A percentile compares a stretch with the other conserved stretches of the same genome.
Conservation (phyloP, 257 asterid species). For the Knoxia roxburghii region DNA sequence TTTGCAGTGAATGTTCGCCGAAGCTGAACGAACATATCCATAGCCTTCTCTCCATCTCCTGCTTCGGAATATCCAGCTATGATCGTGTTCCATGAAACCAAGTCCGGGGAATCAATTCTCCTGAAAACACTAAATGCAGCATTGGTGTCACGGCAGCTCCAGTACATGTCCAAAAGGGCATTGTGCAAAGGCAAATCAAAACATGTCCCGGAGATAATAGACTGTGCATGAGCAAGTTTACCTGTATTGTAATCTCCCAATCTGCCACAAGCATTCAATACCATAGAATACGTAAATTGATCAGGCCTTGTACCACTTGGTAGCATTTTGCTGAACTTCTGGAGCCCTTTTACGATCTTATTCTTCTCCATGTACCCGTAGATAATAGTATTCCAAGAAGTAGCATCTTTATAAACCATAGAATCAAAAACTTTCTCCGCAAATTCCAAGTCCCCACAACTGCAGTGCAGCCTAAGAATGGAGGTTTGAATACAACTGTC, state of each 20-base stretch:
- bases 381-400: slow-evolving; percentile 65
- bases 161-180: slow-evolving; percentile 73
- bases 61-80: slow-evolving; percentile 62
- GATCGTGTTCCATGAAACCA: slow-evolving; percentile 90
- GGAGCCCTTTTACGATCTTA: slow-evolving; percentile 36
- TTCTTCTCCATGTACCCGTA: slow-evolving; percentile 54
- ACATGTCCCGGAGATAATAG: slow-evolving; percentile 38
- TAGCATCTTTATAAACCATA: slow-evolving; percentile 50
- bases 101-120: slow-evolving; percentile 51
- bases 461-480: slow-evolving; percentile 62
- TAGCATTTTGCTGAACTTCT: slow-evolving; percentile 40
- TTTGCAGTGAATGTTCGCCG: slow-evolving; percentile 18
- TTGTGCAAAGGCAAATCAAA: slow-evolving; percentile 66
- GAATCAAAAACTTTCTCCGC: slow-evolving; percentile 43
- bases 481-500: slow-evolving; percentile 56
- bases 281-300: slow-evolving; percentile 62
- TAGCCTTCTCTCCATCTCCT: slow-evolving; percentile 54
- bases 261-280: slow-evolving; percentile 66
- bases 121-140: slow-evolving; percentile 41
- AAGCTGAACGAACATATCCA: slow-evolving; percentile 46
- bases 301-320: slow-evolving; percentile 36
- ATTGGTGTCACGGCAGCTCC: slow-evolving; percentile 50
- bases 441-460: slow-evolving; percentile 36
- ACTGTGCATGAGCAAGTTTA: slow-evolving; percentile 48
- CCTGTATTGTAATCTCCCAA: slow-evolving; percentile 41